A percentile compares a stretch with the other conserved stretches of the same genome.
phyloP scores from a whole-genome alignment of 2,329 filamentous ascomycete species.

The Arthrobotrys pseudoclavata region DNA sequence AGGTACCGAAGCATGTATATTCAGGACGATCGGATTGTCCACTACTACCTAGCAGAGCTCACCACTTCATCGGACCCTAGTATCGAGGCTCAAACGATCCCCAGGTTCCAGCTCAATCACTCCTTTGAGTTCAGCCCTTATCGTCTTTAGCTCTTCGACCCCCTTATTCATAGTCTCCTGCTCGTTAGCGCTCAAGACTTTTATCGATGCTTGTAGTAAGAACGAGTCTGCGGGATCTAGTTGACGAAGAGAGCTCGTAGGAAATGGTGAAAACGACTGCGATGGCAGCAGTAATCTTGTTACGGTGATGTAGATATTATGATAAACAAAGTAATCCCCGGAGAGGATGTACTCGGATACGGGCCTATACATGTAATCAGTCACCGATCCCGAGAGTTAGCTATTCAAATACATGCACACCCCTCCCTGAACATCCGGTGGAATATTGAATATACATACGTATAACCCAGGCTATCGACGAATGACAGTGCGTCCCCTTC shows the following conservation, averaged over 20 bases:
- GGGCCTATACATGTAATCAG: slow-evolving; percentile 40
- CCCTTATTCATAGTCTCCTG: slow-evolving; percentile 62
- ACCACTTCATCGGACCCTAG: slow-evolving; percentile 60
- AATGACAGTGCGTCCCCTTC: slow-evolving; percentile 62
- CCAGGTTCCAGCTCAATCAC: slow-evolving; percentile 62
- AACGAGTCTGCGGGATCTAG: slow-evolving; percentile 62
- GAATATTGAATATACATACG: slow-evolving; percentile 42
- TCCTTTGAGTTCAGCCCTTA: slow-evolving; percentile 62
- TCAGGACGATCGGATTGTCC: not conserved
- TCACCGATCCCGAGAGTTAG: not conserved
- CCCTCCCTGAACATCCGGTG: slow-evolving; percentile 20
- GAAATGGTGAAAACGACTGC: slow-evolving; percentile 58
- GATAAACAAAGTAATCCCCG: slow-evolving; percentile 36
- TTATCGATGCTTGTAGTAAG: slow-evolving; percentile 62
- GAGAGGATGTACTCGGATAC: slow-evolving; percentile 56
- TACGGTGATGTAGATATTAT: slow-evolving; percentile 46
- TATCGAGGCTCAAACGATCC: slow-evolving; percentile 63
- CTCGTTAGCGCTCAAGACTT: slow-evolving; percentile 62
- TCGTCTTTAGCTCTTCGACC: slow-evolving; percentile 61
- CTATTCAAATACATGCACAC: not conserved
- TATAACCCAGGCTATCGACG: slow-evolving; percentile 62
- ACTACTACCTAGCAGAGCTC: not conserved
- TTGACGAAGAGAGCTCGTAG: slow-evolving; percentile 42
- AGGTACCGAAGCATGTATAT: not conserved
- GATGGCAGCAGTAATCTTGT: slow-evolving; percentile 33